Evolutionary conservation across 2,329 filamentous ascomycete species (phyloP), one percentile per base, ranked within the genome.

Genomic region (Colletotrichum caudatum): DNA sequence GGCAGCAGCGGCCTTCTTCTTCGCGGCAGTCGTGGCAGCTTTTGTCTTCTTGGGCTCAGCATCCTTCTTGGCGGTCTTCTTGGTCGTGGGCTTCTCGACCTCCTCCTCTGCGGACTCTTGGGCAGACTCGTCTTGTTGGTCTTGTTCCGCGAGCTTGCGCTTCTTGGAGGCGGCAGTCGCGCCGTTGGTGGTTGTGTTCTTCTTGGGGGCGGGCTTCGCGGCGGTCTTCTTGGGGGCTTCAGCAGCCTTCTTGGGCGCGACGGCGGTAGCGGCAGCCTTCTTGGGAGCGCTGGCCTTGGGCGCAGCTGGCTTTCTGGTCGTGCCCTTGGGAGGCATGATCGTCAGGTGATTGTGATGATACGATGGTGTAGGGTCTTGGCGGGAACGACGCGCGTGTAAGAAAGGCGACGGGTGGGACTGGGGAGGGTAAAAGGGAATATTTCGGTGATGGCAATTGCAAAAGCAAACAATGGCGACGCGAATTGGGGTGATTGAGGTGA

Each of bases 1-100:
- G 87, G 84, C 39, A 88, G 88, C 68, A 90, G 83, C 20, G 88
- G 88, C 72, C 88, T 73, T 73, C 69, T 46, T 75, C 65, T 53
- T 74, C 14, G 63, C 60, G 33, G 73, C 59, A 29, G 69, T 67
- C 46, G 72, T 69, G 12, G 46, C 26, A 14, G 71, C 54, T 58
- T 72, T 73, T 33, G 66, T 71, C 56, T 71, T 64, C 62, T 74
- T 74, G 37, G 64, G 68, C 68, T 76, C 76, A 23, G 76, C 71
- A 14, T 72, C 58, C 48, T 76, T 71, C 80, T 87, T 87, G 64
- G 82, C 77, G 41, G 53, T 33, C 64, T 71, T 71, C 41, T 48
- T 64, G 23, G 54, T 50, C 37, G 53, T 53, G 44, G 68, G 58
- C 51, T 67, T 58, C 20, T 69, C 44, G 20, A 33, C 23, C 61